phyloP scores from a whole-genome alignment of 805 yeast genomes.

The Metschnikowia drakensbergensis region DNA sequence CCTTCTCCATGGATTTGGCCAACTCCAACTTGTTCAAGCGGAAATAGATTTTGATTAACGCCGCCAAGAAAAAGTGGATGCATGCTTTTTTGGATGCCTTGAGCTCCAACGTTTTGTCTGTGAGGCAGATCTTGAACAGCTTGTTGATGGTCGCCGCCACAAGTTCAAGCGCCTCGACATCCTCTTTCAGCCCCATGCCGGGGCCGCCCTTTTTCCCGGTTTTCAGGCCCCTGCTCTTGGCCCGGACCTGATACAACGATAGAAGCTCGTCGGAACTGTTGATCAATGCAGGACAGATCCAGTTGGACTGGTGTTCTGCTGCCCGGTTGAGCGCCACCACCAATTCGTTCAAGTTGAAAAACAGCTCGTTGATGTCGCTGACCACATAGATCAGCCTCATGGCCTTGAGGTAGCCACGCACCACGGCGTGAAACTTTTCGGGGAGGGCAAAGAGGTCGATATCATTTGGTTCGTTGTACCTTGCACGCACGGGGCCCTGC shows the following conservation, averaged over 20 bases:
- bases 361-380: conserved; percentile 33
- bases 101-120: conserved; percentile 63
- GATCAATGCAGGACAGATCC: conserved; percentile 48
- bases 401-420: conserved; percentile 29
- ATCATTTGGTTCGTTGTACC: conserved; percentile 36
- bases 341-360: conserved; percentile 36
- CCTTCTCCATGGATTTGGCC: conserved; percentile 72
- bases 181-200: conserved; percentile 7
- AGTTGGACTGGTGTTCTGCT: conserved; percentile 49
- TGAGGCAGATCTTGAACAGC: conserved; percentile 71
- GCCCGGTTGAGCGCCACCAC: conserved; percentile 47
- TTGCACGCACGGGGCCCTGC: conserved; percentile 30
- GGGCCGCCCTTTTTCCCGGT: conserved; percentile 15
- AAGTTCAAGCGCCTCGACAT: conserved; percentile 35
- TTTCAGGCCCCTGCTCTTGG: conserved; percentile 22
- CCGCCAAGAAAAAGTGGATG: conserved; percentile 66
- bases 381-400: conserved; percentile 32
- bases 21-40: conserved; percentile 62
- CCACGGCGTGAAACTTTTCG: conserved; percentile 32
- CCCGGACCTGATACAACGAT: conserved; percentile 36
- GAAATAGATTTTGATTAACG: conserved; percentile 67
- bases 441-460: conserved; percentile 37
- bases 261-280: conserved; percentile 39
- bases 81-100: conserved; percentile 52
- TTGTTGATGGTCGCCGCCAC: conserved; percentile 65